These are phyloP conservation scores for Suillus variegatus DNA, from an alignment of 768 basidiomycete species.

Conservation along the genomic window DNA sequence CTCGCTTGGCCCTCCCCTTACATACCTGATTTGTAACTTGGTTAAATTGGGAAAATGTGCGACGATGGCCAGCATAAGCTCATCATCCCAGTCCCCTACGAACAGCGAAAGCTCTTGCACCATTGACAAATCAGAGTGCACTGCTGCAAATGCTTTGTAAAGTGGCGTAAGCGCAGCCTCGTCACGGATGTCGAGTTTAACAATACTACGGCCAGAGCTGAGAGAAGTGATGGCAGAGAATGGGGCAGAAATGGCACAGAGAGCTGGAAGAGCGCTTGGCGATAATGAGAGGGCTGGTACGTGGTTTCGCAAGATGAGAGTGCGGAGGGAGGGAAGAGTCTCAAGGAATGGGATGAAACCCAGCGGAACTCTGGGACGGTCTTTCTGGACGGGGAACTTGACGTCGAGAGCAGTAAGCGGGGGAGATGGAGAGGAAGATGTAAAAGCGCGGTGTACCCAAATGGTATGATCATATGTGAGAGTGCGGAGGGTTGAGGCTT, in stretches of 20 bases:
- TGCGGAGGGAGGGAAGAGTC: conserved; percentile 23
- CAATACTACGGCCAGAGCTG: conserved; percentile 16
- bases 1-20: conserved; percentile 39
- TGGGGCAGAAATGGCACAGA: conserved; percentile 25
- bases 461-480: conserved; percentile 38
- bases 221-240: conserved; percentile 29
- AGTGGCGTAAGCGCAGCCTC: conserved; percentile 20
- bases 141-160: conserved; percentile 23
- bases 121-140: conserved; percentile 3
- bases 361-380: conserved; percentile 24
- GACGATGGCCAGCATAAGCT: conserved; percentile 44
- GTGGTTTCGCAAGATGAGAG: conserved; percentile 28
- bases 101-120: conserved; percentile 36
- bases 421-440: conserved; percentile 15
- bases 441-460: conserved; percentile 42
- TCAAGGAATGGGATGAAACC: conserved; percentile 24
- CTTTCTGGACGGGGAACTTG: conserved; percentile 33
- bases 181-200: conserved; percentile 27
- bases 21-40: conserved; percentile 43
- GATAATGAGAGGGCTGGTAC: conserved; percentile 27
- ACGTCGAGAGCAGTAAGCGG: conserved; percentile 25
- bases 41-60: conserved; percentile 37
- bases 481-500: conserved; percentile 37
- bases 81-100: conserved; percentile 46
- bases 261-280: conserved; percentile 19